Base-by-base conservation (phyloP, 2,329 filamentous ascomycete species). In the Phoma sp. region DNA sequence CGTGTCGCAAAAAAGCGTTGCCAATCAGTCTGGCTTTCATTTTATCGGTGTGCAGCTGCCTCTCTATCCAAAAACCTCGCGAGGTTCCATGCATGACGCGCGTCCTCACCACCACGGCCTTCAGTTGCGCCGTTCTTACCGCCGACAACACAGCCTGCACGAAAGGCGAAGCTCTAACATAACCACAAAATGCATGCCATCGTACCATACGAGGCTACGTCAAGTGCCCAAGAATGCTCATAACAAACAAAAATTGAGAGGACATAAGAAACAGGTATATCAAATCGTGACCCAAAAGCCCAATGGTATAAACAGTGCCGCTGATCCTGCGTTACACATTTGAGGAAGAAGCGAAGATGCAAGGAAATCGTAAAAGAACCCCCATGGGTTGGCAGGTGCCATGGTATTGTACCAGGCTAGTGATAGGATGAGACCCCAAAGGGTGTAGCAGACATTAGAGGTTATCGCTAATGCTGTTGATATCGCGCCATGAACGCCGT, bases 361-460 rank as follows among this genome's bases (percentile, higher is more conserved):
- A 61, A 47, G 37, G 32, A 22, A 41, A 29, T 57, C 54, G 52
- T 60, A 41, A 60, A 47, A 44, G 41, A 43, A 50, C 37, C 36
- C 52, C 52, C 52, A 23, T 50, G 37, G 11, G 13, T 49, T 41
- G 47, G 52, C 42, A 40, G 39, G n/a, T 47, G 57, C 58, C 48
- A 44, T 59, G 47, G 47, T 60, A 47, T 60, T 46, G 52, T 52
- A 66, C 63, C 62, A 63, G 54, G 58, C 58, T 50, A 62, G 59
- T 51, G 56, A 58, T 70, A 66, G 59, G 62, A 66, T 68, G 64
- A 47, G 45, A 39, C 51, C 65, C 62, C 60, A 57, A 61, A 55
- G 57, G 65, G 53, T 52, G 50, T 59, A 61, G 60, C 67, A 73
- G 65, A 73, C 68, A 72, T 73, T 72, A 73, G 56, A 63, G 54